A percentile compares a stretch with the other conserved stretches of the same genome.
Evolutionary conservation across 106 monocot genomes (phyloP).

Genomic region (Iris macrosiphon): DNA sequence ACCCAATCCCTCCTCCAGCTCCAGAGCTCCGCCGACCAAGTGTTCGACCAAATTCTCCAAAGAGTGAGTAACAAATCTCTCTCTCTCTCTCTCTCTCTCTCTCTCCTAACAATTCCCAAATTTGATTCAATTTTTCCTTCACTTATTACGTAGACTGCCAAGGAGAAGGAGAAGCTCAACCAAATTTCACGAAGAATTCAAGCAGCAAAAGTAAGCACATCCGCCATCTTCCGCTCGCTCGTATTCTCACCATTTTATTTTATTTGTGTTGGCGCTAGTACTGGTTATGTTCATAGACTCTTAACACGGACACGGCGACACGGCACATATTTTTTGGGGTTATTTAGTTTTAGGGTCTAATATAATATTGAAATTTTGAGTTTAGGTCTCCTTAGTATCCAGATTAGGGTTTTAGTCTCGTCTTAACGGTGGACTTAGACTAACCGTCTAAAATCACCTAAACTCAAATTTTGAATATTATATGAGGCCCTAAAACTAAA

Average conservation of each 20-base stretch:
- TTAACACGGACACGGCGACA: too few species aligned
- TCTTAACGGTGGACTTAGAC: too few species aligned
- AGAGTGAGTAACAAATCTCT: conserved; percentile 9
- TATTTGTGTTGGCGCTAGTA: background rate
- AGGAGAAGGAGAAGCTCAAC: conserved; percentile 36
- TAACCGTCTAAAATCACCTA: too few species aligned
- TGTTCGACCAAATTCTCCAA: conserved; percentile 30
- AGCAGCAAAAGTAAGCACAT: conserved; percentile 32
- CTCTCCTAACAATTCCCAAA: background rate
- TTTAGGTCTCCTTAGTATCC: too few species aligned
- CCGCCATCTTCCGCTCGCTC: background rate
- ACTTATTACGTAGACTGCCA: conserved; percentile 16
- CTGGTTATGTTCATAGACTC: background rate
- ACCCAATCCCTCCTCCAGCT: conserved; percentile 29
- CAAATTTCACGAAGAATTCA: conserved; percentile 37
- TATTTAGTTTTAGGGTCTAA: too few species aligned
- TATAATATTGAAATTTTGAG: too few species aligned
- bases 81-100: background rate
- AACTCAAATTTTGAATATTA: too few species aligned
- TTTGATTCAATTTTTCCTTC: background rate
- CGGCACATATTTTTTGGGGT: too few species aligned
- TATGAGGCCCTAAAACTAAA: too few species aligned
- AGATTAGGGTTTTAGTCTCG: background rate
- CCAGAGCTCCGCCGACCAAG: conserved; percentile 36
- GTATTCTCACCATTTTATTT: background rate